phyloP scores from a whole-genome alignment of 2,329 filamentous ascomycete species.

The Akanthomyces muscarius region DNA sequence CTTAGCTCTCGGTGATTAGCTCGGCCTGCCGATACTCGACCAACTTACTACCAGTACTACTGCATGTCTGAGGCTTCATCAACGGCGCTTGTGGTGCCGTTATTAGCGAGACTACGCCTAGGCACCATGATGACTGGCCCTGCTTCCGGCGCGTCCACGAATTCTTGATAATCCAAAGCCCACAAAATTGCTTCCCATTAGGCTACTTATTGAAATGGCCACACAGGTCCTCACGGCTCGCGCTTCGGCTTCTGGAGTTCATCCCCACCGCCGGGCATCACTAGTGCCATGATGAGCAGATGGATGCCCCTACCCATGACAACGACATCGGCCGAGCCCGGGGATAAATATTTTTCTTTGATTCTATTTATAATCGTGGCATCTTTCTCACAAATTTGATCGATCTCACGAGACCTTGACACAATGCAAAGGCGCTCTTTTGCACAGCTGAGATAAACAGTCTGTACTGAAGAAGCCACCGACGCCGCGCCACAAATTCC shows the following conservation, averaged over 20 bases:
- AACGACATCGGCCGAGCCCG: constrained; percentile 6
- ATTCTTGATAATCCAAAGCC: constrained; percentile 2
- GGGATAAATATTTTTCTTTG: background rate
- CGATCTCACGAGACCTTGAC: background rate
- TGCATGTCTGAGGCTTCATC: background rate
- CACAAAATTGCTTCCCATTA: background rate
- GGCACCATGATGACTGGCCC: no score
- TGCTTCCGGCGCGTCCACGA: background rate
- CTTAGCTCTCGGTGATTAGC: constrained; percentile 2
- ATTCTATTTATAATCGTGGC: background rate
- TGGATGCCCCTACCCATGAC: background rate
- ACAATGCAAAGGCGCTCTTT: background rate
- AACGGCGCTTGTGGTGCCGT: background rate
- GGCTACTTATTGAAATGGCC: constrained; percentile 3
- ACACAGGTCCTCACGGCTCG: constrained; percentile 8
- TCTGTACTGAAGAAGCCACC: background rate
- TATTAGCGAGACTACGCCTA: background rate
- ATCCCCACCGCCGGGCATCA: background rate
- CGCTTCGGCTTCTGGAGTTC: constrained; percentile 9
- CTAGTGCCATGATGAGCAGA: background rate
- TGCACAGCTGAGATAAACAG: background rate
- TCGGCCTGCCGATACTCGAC: background rate
- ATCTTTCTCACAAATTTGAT: background rate
- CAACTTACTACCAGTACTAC: background rate
- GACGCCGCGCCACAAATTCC: no score